Base-by-base conservation (phyloP, 441 rosid genomes). In the Biscutella laevigata region DNA sequence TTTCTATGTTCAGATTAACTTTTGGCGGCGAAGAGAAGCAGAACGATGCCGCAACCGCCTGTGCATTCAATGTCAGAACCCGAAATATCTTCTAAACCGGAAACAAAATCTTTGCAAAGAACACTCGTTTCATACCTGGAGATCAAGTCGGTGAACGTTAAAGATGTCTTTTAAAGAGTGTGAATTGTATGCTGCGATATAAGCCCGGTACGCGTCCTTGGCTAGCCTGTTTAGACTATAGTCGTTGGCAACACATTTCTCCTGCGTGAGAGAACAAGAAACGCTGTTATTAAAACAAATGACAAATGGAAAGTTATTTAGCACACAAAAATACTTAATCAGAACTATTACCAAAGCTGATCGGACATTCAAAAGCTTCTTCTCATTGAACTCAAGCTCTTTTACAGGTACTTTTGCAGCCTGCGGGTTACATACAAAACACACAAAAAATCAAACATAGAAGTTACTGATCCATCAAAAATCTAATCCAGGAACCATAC, bases 371-470 rank as follows among this genome's bases (percentile, higher is more conserved):
- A 81, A 74, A 52, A 94, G 70, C 79, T 83, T 94, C 75, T 74
- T 89, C 59, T 80, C 76, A 63, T 80, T 83, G 67, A 78, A 89
- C 51, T 87, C 99, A 22, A 84, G 92, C 79, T 84, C 97, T 52
- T 83, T 77, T 3, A 89, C 99, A 28, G 95, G 97, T 36, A 89
- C 95, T 73, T 92, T 88, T 15, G 97, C 96, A 17, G 81, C 87
- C 99, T 92, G 55, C 26, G 32, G 50, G 34, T 14, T 48, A 35
- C 25, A 2, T 22, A n/a, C n/a, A n/a, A n/a, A n/a, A n/a, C n/a
- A n/a, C n/a, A n/a, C n/a, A 17, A 33, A 41, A 33, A 17, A 52
- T 41, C 12, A 43, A 7, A 17, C 24, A 24, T 42, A 22, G 12
- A 33, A 19, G 41, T 39, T 48, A 10, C 32, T 20, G 13, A 49